phyloP scores from a whole-genome alignment of 2,329 filamentous ascomycete species.

The Aspergillus ochraceoroseus region DNA sequence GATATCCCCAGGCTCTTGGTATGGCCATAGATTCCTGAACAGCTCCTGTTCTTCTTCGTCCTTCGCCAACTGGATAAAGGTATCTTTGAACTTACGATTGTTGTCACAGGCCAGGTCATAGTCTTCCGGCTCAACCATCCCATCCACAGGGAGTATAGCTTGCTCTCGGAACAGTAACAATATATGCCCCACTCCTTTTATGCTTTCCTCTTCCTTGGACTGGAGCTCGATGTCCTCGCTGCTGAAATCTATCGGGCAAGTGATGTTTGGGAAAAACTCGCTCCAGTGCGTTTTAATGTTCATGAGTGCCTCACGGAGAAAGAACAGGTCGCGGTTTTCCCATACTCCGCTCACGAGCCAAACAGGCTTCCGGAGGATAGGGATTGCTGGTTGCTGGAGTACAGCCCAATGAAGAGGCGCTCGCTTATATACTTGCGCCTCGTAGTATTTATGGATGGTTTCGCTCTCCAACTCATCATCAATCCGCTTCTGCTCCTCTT shows the following conservation, averaged over 20 bases:
- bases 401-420: constrained; percentile 29
- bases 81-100: constrained; percentile 22
- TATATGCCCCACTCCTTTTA: constrained; percentile 30
- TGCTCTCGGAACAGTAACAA: constrained; percentile 28
- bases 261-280: constrained; percentile 12
- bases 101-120: constrained; percentile 20
- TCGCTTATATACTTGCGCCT: constrained; percentile 29
- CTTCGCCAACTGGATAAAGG: constrained; percentile 22
- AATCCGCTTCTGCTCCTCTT: constrained; percentile 25
- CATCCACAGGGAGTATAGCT: constrained; percentile 29
- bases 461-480: constrained; percentile 32
- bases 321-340: constrained; percentile 34
- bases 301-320: constrained; percentile 31
- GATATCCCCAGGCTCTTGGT: constrained; percentile 15
- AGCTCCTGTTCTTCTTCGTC: constrained; percentile 24
- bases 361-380: constrained; percentile 28
- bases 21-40: constrained; percentile 26
- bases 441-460: constrained; percentile 35
- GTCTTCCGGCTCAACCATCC: constrained; percentile 32
- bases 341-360: constrained; percentile 31
- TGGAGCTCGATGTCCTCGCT: constrained; percentile 24
- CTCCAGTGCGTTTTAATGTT: constrained; percentile 23
- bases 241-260: constrained; percentile 26
- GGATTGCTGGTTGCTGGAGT: constrained; percentile 20
- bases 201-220: constrained; percentile 30